phyloP scores from a whole-genome alignment of 768 basidiomycete species.

The Collybiopsis luxurians region DNA sequence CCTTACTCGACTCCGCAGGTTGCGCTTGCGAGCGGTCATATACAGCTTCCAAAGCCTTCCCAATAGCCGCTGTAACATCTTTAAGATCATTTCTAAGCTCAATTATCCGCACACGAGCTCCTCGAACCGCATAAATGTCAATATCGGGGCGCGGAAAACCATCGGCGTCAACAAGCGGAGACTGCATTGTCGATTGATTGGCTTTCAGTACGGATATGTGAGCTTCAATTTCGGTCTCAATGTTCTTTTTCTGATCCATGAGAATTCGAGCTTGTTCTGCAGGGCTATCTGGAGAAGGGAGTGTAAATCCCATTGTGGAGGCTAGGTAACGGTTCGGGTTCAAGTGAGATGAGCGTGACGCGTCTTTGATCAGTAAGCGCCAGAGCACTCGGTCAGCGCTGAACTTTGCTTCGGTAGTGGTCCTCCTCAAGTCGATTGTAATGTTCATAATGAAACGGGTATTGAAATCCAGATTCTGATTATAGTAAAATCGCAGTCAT shows the following conservation, averaged over 20 bases:
- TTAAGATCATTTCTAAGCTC: constrained; percentile 78
- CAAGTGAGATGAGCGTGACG: too few relatives aligned
- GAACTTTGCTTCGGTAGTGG: too few relatives aligned
- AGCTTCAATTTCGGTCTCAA: constrained; percentile 68
- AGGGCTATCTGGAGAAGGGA: constrained; percentile 42
- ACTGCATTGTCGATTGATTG: constrained; percentile 62
- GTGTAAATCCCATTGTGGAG: constrained; percentile 46
- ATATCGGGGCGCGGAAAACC: constrained; percentile 90
- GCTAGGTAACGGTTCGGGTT: too few relatives aligned
- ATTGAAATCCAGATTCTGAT: too few relatives aligned
- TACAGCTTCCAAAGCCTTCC: constrained; percentile 63
- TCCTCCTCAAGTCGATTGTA: too few relatives aligned
- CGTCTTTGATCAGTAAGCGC: not conserved
- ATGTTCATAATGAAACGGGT: too few relatives aligned
- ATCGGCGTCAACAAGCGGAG: constrained; percentile 79
- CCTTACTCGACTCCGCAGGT: not conserved
- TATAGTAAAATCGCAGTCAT: too few relatives aligned
- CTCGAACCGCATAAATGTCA: constrained; percentile 76
- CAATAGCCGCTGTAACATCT: constrained; percentile 63
- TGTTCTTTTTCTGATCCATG: constrained; percentile 64
- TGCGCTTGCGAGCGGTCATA: constrained; percentile 43
- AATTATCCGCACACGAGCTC: constrained; percentile 74
- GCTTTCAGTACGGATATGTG: constrained; percentile 61
- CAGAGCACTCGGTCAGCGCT: too few relatives aligned
- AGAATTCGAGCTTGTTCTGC: constrained; percentile 60